Conservation (phyloP, 139 green algal species). For the Volvox africanus region DNA sequence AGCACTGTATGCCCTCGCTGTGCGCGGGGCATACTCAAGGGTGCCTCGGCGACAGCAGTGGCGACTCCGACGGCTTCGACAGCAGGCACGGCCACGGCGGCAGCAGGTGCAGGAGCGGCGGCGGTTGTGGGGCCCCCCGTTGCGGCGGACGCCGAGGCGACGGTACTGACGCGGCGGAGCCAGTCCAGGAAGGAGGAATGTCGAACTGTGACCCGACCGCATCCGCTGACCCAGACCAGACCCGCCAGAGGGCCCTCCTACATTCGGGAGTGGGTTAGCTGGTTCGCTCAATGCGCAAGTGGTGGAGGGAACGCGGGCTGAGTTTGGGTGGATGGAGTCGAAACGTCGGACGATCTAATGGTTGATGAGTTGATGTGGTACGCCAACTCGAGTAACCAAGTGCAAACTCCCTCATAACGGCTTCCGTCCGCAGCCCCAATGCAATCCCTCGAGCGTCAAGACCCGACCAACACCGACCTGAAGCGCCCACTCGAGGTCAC, state of each 20-base stretch:
- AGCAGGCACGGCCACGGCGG: neutral
- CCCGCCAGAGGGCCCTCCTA: slow-evolving; percentile 30
- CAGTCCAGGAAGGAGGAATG: slow-evolving; percentile 30
- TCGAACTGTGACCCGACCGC: neutral
- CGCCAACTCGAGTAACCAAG: too few species aligned
- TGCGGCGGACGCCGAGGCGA: neutral
- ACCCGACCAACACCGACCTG: neutral
- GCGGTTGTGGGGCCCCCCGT: neutral
- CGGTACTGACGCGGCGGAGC: neutral
- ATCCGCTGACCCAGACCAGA: neutral
- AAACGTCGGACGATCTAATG: too few species aligned
- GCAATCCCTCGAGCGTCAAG: too few species aligned
- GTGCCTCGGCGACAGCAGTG: neutral
- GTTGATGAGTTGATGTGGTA: too few species aligned
- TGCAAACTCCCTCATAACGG: too few species aligned
- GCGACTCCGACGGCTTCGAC: neutral
- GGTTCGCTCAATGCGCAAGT: too few species aligned
- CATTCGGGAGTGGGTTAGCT: too few species aligned
- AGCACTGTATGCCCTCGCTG: neutral
- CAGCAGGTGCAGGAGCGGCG: neutral
- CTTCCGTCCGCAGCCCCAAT: too few species aligned
- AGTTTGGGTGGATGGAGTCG: too few species aligned
- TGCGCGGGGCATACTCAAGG: neutral
- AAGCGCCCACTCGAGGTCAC: slow-evolving; percentile 38
- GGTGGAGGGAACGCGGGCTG: too few species aligned